These are phyloP conservation scores for Helichrysum umbraculigerum DNA, from an alignment of 129 eudicot genomes.

Conservation along the genomic window DNA sequence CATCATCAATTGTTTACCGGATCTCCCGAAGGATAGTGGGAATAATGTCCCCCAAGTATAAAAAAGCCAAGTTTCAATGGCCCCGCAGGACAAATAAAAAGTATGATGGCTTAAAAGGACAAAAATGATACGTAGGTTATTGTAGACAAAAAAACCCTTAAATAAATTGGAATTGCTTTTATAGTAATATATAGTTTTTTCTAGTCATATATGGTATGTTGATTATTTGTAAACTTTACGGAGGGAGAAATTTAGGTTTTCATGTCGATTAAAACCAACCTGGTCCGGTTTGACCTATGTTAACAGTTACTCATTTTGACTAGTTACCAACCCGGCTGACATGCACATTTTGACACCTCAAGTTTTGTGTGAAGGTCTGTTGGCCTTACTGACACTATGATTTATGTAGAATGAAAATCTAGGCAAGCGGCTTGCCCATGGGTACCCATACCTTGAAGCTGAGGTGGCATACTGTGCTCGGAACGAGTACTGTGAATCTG, in stretches of 20 bases:
- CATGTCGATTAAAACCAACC: not conserved
- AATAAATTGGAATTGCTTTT: not conserved
- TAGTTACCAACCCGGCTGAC: not conserved
- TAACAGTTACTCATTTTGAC: not conserved
- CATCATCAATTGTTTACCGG: too few species aligned
- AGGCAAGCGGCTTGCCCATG: constrained; percentile 86
- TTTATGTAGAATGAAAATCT: constrained; percentile 62
- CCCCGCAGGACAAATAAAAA: too few species aligned
- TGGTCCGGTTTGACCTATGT: not conserved
- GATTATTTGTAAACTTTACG: not conserved
- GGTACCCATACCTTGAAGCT: constrained; percentile 81
- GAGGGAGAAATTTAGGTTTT: not conserved
- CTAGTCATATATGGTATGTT: not conserved
- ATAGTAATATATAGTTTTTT: not conserved
- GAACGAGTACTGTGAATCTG: constrained; percentile 80
- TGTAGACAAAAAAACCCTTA: too few species aligned
- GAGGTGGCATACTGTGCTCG: constrained; percentile 86
- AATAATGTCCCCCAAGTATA: too few species aligned
- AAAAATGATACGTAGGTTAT: too few species aligned
- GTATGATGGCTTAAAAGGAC: too few species aligned
- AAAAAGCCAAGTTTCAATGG: too few species aligned
- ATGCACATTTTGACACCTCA: not conserved
- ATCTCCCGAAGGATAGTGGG: too few species aligned
- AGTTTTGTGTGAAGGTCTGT: not conserved
- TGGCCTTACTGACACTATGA: not conserved